A percentile compares a stretch with the other conserved stretches of the same genome.
Evolutionary conservation across 1,284 basidiomycete genomes (phyloP).

Genomic region (Cutaneotrichosporon arboriforme): DNA sequence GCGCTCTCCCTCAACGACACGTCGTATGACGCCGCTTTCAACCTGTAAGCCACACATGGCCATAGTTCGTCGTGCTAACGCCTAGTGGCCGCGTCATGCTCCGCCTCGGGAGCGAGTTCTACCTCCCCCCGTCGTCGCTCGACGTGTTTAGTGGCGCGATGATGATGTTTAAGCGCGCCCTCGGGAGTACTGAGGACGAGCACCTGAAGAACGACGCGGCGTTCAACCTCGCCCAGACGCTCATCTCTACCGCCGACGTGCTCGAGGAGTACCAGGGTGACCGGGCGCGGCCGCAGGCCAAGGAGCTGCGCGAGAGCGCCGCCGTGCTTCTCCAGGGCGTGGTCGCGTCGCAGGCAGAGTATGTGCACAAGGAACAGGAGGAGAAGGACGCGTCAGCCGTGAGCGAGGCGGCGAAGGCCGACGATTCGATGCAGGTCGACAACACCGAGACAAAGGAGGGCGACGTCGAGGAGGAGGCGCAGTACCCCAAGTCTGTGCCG

Average conservation of each 20-base stretch:
- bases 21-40: conserved; percentile 45
- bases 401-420: conserved; percentile 3
- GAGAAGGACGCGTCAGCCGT: conserved; percentile 9
- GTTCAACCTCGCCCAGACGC: conserved; percentile 43
- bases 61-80: background rate
- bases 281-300: background rate
- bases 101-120: conserved; percentile 40
- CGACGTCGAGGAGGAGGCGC: conserved; percentile 9
- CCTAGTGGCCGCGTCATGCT: conserved; percentile 44
- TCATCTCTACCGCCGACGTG: conserved; percentile 36
- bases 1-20: conserved; percentile 31
- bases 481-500: conserved; percentile 36
- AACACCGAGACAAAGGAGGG: conserved; percentile 8
- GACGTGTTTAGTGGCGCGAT: conserved; percentile 24
- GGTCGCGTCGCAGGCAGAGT: conserved; percentile 34
- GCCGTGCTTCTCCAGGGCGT: conserved; percentile 31
- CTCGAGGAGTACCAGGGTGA: conserved; percentile 34
- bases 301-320: conserved; percentile 30
- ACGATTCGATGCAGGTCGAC: conserved; percentile 12
- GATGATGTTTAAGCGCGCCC: conserved; percentile 33
- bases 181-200: conserved; percentile 24
- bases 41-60: conserved; percentile 32
- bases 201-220: conserved; percentile 38
- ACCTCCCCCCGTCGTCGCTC: conserved; percentile 36
- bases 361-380: conserved; percentile 3